Percentiles rank a stretch among this genome's conserved stretches.
Evolutionary conservation across 768 basidiomycete genomes (phyloP).

Genomic region (Lenzites betulinus): DNA sequence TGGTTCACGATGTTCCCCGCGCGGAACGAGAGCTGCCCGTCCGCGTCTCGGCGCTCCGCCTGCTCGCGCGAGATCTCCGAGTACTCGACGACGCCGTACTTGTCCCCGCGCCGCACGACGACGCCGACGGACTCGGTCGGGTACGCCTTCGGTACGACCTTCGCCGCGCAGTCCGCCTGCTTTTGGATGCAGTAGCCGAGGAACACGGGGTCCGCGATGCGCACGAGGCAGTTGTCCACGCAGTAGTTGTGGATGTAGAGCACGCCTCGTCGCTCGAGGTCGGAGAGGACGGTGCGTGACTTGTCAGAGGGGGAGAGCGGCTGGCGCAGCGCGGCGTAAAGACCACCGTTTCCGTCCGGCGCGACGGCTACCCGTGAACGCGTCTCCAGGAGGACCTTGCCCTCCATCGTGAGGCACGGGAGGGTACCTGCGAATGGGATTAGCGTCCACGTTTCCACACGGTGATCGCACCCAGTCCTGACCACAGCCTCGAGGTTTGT

Average conservation of each 20-base stretch:
- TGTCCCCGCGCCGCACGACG: constrained; percentile 79
- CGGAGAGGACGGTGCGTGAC: constrained; percentile 76
- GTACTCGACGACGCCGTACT: constrained; percentile 95
- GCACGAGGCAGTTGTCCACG: constrained; percentile 98
- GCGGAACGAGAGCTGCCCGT: constrained; percentile 83
- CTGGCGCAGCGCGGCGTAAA: constrained; percentile 90
- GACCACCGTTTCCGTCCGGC: constrained; percentile 96
- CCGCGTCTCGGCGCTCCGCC: constrained; percentile 71
- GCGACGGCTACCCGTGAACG: constrained; percentile 86
- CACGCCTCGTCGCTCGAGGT: constrained; percentile 74
- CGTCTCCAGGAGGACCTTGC: constrained; percentile 87
- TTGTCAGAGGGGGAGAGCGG: constrained; percentile 64
- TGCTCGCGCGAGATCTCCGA: constrained; percentile 92
- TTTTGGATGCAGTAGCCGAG: constrained; percentile 91
- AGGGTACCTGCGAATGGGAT: constrained; percentile 68
- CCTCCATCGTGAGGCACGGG: constrained; percentile 92
- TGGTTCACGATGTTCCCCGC: constrained; percentile 99
- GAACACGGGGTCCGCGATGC: constrained; percentile 96
- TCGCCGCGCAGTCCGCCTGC: constrained; percentile 89
- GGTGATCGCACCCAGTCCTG: not conserved
- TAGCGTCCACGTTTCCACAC: not conserved
- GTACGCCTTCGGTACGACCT: constrained; percentile 89
- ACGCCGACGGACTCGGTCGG: constrained; percentile 95
- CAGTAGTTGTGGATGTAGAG: constrained; percentile 94
- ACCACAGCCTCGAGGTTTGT: not conserved